A percentile compares a stretch with the other conserved stretches of the same genome.
Conservation (phyloP, 2,329 filamentous ascomycete genomes). For the Diatrype stigma region DNA sequence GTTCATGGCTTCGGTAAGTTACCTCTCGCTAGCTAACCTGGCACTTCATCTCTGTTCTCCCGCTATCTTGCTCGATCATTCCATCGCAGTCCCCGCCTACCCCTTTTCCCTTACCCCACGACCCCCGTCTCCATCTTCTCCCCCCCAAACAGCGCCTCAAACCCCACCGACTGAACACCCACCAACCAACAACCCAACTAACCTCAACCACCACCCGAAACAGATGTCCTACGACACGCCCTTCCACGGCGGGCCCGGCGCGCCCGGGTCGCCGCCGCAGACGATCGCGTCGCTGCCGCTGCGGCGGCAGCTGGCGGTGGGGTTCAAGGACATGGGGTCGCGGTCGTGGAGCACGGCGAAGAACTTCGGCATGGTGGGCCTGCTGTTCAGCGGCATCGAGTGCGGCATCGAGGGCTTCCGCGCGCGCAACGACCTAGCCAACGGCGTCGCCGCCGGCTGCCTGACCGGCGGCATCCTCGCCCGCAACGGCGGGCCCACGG, state of each 20-base stretch:
- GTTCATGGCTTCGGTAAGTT: conserved; percentile 91
- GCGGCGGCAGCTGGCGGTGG: conserved; percentile 74
- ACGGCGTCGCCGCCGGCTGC: conserved; percentile 84
- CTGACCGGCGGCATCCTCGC: conserved; percentile 87
- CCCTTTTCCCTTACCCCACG: not conserved
- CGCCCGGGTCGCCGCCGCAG: conserved; percentile 32
- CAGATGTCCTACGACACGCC: conserved; percentile 99
- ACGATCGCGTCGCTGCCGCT: conserved; percentile 65
- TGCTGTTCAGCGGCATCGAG: conserved; percentile 87
- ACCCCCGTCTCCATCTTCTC: no score
- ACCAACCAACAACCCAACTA: conserved; percentile 1
- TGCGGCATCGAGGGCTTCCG: conserved; percentile 91
- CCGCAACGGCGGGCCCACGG: conserved; percentile 82
- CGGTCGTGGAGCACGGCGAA: conserved; percentile 80
- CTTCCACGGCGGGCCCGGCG: conserved; percentile 47
- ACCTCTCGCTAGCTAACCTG: conserved; percentile 4
- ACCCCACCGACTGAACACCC: no score
- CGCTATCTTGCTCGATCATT: not conserved
- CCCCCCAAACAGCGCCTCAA: no score
- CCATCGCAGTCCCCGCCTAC: conserved; percentile 1
- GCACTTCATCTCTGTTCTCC: not conserved
- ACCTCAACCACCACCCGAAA: not conserved
- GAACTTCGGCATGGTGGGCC: conserved; percentile 92
- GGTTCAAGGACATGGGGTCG: conserved; percentile 92
- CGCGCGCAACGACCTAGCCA: conserved; percentile 89